phyloP scores from a whole-genome alignment of 192 early-diverging fungal genomes.

The Backusella tuberculispora region DNA sequence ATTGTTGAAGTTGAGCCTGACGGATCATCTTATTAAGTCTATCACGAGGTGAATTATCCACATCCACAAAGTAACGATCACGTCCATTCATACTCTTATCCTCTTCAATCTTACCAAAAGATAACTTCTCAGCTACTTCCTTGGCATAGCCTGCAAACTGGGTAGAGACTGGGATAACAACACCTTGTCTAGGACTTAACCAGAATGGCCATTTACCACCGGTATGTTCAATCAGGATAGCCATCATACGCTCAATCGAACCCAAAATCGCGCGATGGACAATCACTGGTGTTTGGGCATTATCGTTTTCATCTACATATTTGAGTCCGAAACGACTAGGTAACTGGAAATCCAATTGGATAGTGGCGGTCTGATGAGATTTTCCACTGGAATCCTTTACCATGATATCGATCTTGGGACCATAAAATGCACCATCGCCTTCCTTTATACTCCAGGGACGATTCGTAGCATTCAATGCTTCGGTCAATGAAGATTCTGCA shows the following conservation, averaged over 20 bases:
- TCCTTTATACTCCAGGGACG: constrained; percentile 70
- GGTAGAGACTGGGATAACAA: constrained; percentile 75
- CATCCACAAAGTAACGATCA: constrained; percentile 80
- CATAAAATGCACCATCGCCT: constrained; percentile 96
- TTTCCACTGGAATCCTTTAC: constrained; percentile 82
- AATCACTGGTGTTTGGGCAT: constrained; percentile 80
- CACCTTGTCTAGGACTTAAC: constrained; percentile 88
- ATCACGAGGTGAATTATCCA: constrained; percentile 67
- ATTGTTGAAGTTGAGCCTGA: constrained; percentile 79
- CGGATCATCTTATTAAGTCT: constrained; percentile 78
- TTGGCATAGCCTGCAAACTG: constrained; percentile 73
- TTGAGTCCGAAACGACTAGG: constrained; percentile 82
- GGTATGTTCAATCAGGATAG: constrained; percentile 93
- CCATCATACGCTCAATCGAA: constrained; percentile 92
- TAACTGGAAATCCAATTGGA: constrained; percentile 96
- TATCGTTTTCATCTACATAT: constrained; percentile 72
- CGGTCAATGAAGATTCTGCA: constrained; percentile 75
- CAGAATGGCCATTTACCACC: constrained; percentile 95
- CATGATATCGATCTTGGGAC: constrained; percentile 93
- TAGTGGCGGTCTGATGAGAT: constrained; percentile 91
- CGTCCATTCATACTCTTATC: neutral
- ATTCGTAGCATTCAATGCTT: constrained; percentile 68
- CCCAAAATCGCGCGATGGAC: constrained; percentile 94
- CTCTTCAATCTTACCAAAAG: constrained; percentile 50
- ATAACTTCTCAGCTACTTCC: constrained; percentile 45